Evolutionary conservation across 2,329 filamentous ascomycete species (phyloP).

Genomic region (Stylonectria norvegica): DNA sequence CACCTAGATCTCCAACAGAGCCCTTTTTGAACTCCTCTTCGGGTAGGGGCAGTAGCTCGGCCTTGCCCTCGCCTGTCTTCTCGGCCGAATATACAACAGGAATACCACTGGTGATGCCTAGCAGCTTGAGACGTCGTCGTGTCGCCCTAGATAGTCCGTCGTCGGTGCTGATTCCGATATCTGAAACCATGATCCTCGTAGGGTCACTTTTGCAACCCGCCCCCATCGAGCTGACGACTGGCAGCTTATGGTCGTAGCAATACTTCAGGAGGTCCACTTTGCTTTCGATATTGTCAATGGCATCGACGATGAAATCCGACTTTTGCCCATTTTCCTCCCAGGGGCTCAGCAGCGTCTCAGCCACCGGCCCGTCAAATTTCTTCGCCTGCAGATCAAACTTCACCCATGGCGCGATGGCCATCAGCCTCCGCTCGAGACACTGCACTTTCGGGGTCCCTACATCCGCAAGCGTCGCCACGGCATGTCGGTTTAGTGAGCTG

Average conservation of each 20-base stretch:
- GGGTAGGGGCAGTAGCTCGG: slow-evolving; percentile 77
- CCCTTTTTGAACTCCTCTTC: slow-evolving; percentile 89
- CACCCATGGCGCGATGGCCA: slow-evolving; percentile 89
- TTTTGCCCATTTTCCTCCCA: slow-evolving; percentile 60
- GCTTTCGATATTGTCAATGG: slow-evolving; percentile 97
- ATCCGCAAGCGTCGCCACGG: slow-evolving; percentile 88
- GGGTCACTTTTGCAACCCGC: slow-evolving; percentile 88
- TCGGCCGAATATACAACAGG: slow-evolving; percentile 92
- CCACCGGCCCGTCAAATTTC: slow-evolving; percentile 69
- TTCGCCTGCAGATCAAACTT: slow-evolving; percentile 82
- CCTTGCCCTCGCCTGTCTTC: slow-evolving; percentile 85
- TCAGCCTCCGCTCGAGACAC: slow-evolving; percentile 73
- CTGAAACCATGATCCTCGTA: slow-evolving; percentile 82
- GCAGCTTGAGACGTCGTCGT: slow-evolving; percentile 69
- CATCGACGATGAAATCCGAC: slow-evolving; percentile 90
- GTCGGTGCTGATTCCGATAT: slow-evolving; percentile 84
- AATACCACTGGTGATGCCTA: slow-evolving; percentile 80
- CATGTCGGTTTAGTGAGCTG: slow-evolving; percentile 92
- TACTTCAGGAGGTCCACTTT: slow-evolving; percentile 90
- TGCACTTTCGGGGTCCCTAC: slow-evolving; percentile 91
- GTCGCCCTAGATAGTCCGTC: slow-evolving; percentile 86
- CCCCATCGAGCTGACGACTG: slow-evolving; percentile 92
- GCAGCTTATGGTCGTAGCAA: slow-evolving; percentile 72
- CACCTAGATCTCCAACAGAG: slow-evolving; percentile 78
- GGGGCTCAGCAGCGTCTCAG: slow-evolving; percentile 62